Evolutionary conservation across 2,329 filamentous ascomycete species (phyloP).

Genomic region (Stachybotrys chartarum): DNA sequence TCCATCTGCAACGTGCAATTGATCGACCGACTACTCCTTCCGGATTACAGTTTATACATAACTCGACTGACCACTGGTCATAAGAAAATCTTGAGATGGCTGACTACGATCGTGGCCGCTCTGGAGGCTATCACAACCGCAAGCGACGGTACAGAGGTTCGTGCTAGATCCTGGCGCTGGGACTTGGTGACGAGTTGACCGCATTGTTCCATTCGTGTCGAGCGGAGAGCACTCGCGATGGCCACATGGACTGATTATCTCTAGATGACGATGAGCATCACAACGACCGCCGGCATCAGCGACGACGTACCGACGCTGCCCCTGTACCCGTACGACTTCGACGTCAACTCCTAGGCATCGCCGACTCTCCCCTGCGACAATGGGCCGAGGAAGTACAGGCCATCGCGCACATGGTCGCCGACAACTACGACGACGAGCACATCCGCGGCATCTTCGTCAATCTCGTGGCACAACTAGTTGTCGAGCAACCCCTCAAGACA

Average conservation of each 20-base stretch:
- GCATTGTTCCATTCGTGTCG: too few relatives aligned
- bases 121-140: constrained; percentile 51
- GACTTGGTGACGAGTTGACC: too few relatives aligned
- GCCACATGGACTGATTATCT: not conserved
- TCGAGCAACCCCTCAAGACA: constrained; percentile 97
- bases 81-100: constrained; percentile 29
- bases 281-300: constrained; percentile 64
- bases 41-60: not conserved
- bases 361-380: constrained; percentile 71
- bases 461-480: constrained; percentile 65
- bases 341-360: constrained; percentile 71
- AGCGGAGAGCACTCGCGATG: too few relatives aligned
- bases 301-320: constrained; percentile 64
- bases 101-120: constrained; percentile 50
- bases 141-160: constrained; percentile 77
- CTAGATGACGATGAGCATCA: constrained; percentile 72
- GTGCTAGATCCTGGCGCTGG: constrained; percentile 8
- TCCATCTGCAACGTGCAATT: too few relatives aligned
- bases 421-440: constrained; percentile 81
- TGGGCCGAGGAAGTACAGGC: constrained; percentile 71
- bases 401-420: constrained; percentile 69
- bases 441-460: constrained; percentile 66
- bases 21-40: too few relatives aligned
- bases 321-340: constrained; percentile 66
- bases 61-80: not conserved